Conservation (phyloP, 352 stramenopile species). For the Globisporangium megalacanthum region DNA sequence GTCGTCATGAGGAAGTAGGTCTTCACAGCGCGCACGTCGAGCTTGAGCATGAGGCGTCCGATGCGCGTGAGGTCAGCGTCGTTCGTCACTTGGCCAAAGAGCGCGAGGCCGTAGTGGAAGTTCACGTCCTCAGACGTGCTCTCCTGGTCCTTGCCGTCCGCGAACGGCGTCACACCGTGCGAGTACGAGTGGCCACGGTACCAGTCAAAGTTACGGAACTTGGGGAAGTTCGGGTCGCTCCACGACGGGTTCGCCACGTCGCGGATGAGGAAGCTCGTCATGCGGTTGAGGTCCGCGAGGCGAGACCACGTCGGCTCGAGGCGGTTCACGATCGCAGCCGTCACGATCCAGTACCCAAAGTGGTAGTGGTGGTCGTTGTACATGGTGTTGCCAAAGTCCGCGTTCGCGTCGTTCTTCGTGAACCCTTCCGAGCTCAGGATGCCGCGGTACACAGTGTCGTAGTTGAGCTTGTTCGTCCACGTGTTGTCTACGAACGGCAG, state of each 20-base stretch:
- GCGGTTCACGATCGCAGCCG: constrained; percentile 57
- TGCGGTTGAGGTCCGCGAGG: constrained; percentile 44
- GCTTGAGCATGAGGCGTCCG: constrained; percentile 47
- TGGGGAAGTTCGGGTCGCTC: constrained; percentile 51
- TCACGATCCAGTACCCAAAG: constrained; percentile 70
- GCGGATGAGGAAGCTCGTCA: constrained; percentile 38
- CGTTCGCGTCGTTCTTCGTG: constrained; percentile 43
- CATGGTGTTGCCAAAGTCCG: constrained; percentile 72
- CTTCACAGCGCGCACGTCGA: constrained; percentile 42
- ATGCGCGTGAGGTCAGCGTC: constrained; percentile 32
- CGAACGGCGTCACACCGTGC: constrained; percentile 51
- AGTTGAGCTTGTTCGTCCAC: constrained; percentile 60
- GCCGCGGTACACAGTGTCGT: constrained; percentile 55
- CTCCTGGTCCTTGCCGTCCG: constrained; percentile 65
- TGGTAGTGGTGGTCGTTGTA: constrained; percentile 82
- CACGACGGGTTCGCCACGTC: constrained; percentile 47
- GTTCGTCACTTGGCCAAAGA: constrained; percentile 44
- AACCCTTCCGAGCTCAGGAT: constrained; percentile 64
- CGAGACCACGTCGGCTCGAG: constrained; percentile 57
- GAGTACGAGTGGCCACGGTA: constrained; percentile 71
- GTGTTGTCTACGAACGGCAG: constrained; percentile 56
- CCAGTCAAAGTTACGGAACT: constrained; percentile 67
- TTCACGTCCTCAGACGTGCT: constrained; percentile 72
- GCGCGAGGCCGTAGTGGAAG: constrained; percentile 45
- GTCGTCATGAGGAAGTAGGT: constrained; percentile 73